These are phyloP conservation scores for Pestalotiopsis fici DNA, from an alignment of 2,329 filamentous ascomycete genomes.

Conservation along the genomic window DNA sequence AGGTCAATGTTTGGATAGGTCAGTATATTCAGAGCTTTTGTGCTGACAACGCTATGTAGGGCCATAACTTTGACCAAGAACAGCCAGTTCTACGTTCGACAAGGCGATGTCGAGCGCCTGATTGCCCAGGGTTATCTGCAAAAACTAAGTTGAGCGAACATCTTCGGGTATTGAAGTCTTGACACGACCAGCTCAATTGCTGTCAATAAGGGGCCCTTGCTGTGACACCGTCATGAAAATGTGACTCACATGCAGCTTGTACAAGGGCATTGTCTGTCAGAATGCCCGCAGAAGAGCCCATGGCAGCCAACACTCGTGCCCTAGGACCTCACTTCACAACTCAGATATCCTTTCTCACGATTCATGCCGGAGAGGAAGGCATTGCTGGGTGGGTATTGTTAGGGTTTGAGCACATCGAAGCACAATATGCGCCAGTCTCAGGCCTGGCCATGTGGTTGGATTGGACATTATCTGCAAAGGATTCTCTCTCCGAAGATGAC, in stretches of 20 bases:
- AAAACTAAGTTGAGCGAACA: slow-evolving; percentile 68
- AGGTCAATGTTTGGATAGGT: slow-evolving; percentile 32
- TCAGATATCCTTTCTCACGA: too few relatives aligned
- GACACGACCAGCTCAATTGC: background rate
- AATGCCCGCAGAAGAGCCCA: too few relatives aligned
- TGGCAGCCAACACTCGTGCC: too few relatives aligned
- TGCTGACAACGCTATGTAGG: slow-evolving; percentile 44
- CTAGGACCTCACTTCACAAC: too few relatives aligned
- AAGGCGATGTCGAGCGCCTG: slow-evolving; percentile 91
- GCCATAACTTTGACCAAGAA: slow-evolving; percentile 97
- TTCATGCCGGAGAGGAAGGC: too few relatives aligned
- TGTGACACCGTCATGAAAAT: too few relatives aligned
- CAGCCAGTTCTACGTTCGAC: slow-evolving; percentile 94
- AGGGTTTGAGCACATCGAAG: too few relatives aligned
- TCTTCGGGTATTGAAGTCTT: background rate
- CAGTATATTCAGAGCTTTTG: background rate
- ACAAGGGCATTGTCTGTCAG: too few relatives aligned
- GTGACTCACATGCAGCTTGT: too few relatives aligned
- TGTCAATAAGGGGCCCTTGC: background rate
- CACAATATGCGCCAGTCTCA: too few relatives aligned
- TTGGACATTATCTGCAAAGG: background rate
- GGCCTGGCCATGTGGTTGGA: too few relatives aligned
- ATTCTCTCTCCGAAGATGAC: background rate
- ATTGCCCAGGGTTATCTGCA: slow-evolving; percentile 95
- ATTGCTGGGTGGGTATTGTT: too few relatives aligned